Conservation (phyloP, 2,329 filamentous ascomycete genomes). For the Chrysoporthe puriensis region DNA sequence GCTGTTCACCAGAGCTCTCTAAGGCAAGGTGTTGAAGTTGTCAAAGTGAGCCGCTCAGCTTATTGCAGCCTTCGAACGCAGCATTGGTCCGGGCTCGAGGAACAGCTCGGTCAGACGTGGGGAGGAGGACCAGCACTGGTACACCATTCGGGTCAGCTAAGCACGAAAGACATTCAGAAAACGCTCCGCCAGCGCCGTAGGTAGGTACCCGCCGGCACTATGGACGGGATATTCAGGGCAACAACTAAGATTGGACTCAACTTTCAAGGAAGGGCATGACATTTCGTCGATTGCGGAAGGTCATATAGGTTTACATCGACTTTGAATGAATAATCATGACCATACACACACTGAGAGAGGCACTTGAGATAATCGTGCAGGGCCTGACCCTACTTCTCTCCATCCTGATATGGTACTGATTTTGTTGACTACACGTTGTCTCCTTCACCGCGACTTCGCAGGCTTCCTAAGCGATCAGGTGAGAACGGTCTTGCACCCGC, state of each 20-base stretch:
- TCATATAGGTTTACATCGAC: not conserved
- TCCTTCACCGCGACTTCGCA: too few species aligned
- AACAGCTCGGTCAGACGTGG: not conserved
- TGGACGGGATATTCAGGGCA: not conserved
- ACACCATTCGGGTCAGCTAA: not conserved
- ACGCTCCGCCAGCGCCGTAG: not conserved
- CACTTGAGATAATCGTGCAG: not conserved
- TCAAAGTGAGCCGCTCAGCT: not conserved
- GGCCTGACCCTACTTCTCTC: not conserved
- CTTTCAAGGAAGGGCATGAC: not conserved
- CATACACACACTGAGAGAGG: not conserved
- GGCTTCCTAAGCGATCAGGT: too few species aligned
- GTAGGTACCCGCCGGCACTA: not conserved
- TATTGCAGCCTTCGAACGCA: not conserved
- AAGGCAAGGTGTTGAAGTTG: not conserved
- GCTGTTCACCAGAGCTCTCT: not conserved
- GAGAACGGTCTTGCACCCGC: too few species aligned
- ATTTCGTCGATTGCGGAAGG: not conserved
- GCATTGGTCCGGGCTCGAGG: not conserved
- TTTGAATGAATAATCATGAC: not conserved
- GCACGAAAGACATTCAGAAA: not conserved
- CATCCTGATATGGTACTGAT: not conserved
- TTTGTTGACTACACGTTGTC: not conserved
- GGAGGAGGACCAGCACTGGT: not conserved
- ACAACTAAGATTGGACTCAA: not conserved